These are phyloP conservation scores for Cyclotella choctawhatcheeana DNA, from an alignment of 108 stramenopile genomes.

Conservation along the genomic window DNA sequence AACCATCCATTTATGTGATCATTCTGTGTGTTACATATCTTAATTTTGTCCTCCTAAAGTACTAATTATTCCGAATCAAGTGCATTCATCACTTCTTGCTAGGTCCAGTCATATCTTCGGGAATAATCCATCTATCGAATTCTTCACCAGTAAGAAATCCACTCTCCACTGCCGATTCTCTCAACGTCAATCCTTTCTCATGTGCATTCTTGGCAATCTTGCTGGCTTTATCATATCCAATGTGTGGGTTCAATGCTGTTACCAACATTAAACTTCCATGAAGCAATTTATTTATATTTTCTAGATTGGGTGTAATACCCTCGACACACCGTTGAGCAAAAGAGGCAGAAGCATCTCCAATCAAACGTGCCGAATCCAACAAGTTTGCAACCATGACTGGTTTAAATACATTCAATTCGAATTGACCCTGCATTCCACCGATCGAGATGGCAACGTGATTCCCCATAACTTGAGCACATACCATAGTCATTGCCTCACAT, in stretches of 20 bases:
- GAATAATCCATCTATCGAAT: slow-evolving; percentile 96
- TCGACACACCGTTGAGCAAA: slow-evolving; percentile 92
- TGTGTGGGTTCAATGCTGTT: slow-evolving; percentile 97
- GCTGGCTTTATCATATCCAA: slow-evolving; percentile 98
- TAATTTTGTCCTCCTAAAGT: too few species aligned
- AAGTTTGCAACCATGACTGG: slow-evolving; percentile 96
- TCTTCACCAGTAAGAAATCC: slow-evolving; percentile 93
- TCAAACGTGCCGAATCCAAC: slow-evolving; percentile 89
- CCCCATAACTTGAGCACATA: slow-evolving; percentile 98
- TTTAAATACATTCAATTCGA: slow-evolving; percentile 99
- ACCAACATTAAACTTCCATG: slow-evolving; percentile 96
- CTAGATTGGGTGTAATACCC: slow-evolving; percentile 88
- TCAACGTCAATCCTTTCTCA: slow-evolving; percentile 91
- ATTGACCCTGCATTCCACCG: slow-evolving; percentile 96
- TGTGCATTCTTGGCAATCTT: slow-evolving; percentile 97
- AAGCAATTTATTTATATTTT: slow-evolving; percentile 85
- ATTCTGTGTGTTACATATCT: too few species aligned
- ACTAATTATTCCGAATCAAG: too few species aligned
- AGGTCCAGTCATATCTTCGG: slow-evolving; percentile 96
- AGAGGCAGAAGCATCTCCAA: slow-evolving; percentile 87
- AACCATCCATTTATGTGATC: too few species aligned
- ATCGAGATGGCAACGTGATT: slow-evolving; percentile 94
- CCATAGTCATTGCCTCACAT: slow-evolving; percentile 99
- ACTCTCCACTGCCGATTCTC: slow-evolving; percentile 88
- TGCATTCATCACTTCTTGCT: slow-evolving; percentile 24